phyloP scores from a whole-genome alignment of 768 basidiomycete genomes.

The Mycena kentingensis region DNA sequence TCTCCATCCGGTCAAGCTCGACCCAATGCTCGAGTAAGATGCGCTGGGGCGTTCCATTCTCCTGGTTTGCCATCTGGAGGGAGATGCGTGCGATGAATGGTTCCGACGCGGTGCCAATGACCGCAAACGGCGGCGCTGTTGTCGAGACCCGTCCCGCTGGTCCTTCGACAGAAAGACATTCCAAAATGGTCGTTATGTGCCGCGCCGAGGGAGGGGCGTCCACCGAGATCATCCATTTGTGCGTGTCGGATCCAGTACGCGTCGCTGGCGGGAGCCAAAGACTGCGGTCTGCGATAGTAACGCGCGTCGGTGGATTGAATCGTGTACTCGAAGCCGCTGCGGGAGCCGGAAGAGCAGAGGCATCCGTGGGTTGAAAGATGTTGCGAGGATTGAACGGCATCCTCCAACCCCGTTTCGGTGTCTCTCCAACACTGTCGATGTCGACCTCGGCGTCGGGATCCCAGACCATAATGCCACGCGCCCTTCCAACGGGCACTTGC shows the following conservation, averaged over 20 bases:
- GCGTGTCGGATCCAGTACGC: conserved; percentile 35
- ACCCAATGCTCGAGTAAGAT: conserved; percentile 56
- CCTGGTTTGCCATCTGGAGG: conserved; percentile 44
- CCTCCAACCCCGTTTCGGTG: conserved; percentile 33
- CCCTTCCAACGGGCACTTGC: no score
- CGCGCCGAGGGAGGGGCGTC: conserved; percentile 53
- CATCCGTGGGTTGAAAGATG: conserved; percentile 3
- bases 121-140: conserved; percentile 45
- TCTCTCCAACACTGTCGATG: conserved; percentile 30
- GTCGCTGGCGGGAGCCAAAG: conserved; percentile 44
- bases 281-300: conserved; percentile 51
- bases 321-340: conserved; percentile 34
- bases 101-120: conserved; percentile 42
- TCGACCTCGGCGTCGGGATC: conserved; percentile 41
- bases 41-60: conserved; percentile 33
- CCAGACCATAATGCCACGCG: conserved; percentile 46
- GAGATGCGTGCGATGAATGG: conserved; percentile 52
- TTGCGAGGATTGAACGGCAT: conserved; percentile 41
- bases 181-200: conserved; percentile 48
- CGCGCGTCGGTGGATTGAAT: conserved; percentile 51
- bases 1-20: conserved; percentile 48
- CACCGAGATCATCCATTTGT: conserved; percentile 59
- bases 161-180: conserved; percentile 38
- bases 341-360: not conserved
- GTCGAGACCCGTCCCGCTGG: conserved; percentile 27